Evolutionary conservation across 2,329 filamentous ascomycete species (phyloP).

Genomic region (Sporothrix euskadiensis): DNA sequence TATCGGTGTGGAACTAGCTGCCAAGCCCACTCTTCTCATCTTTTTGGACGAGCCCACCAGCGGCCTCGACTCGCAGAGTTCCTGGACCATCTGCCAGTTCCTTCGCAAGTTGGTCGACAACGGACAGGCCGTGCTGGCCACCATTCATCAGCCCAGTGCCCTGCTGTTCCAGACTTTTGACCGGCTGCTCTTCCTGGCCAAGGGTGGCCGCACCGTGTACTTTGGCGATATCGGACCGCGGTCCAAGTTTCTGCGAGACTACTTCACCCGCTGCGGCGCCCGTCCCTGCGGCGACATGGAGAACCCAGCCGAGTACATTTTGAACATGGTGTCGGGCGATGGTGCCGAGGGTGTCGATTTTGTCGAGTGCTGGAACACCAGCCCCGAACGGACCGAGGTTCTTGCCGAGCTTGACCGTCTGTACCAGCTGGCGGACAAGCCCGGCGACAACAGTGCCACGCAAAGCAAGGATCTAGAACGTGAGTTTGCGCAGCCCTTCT

Average conservation of each 20-base stretch:
- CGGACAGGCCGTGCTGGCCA: constrained; percentile 38
- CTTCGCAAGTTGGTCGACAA: constrained; percentile 58
- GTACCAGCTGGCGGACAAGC: constrained; percentile 32
- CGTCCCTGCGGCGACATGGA: constrained; percentile 62
- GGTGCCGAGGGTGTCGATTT: constrained; percentile 39
- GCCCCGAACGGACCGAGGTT: constrained; percentile 68
- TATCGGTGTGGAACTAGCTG: constrained; percentile 86
- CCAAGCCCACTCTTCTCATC: constrained; percentile 69
- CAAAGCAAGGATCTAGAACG: constrained; percentile 32
- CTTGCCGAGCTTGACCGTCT: constrained; percentile 52
- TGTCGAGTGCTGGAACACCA: constrained; percentile 38
- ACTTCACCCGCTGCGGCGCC: constrained; percentile 64
- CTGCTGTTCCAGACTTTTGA: constrained; percentile 32
- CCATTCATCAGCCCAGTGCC: constrained; percentile 33
- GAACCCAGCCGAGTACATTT: constrained; percentile 84
- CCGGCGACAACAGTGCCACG: constrained; percentile 49
- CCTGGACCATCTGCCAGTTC: constrained; percentile 64
- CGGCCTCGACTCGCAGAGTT: constrained; percentile 63
- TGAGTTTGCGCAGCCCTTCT: constrained; percentile 71
- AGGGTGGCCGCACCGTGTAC: constrained; percentile 30
- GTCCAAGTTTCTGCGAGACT: constrained; percentile 65
- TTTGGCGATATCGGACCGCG: constrained; percentile 59
- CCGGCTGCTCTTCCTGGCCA: constrained; percentile 28
- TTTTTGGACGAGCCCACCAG: constrained; percentile 64
- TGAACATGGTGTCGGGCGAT: constrained; percentile 52